Base-by-base conservation (phyloP, 2,329 filamentous ascomycete genomes). In the Samsoniella hepiali region DNA sequence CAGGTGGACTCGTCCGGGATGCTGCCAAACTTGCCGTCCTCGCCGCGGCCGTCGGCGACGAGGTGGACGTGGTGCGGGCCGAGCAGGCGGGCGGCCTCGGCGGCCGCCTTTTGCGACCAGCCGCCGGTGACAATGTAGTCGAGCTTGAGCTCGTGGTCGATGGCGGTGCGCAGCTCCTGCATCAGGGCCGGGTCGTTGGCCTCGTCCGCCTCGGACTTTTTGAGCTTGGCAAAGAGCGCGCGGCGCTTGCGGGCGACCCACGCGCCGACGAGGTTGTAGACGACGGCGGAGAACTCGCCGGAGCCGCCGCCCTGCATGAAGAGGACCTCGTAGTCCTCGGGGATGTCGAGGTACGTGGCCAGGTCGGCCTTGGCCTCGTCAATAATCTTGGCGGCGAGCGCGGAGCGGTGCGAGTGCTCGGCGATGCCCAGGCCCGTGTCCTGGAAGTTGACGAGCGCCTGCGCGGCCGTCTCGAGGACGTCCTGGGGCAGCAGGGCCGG, bases 71-170 rank as follows among this genome's bases (percentile, higher is more conserved):
- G 81, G 73, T 93, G 86, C 2, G 88, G 76, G 27, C 94, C 93
- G 2, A 97, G 75, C 10, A 98, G 81, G 61, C 93, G 84, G 64
- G 82, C 82, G 4, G 91, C 93, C 78, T 98, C 94, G 74, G 93
- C 89, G 42, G 87, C 88, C 13, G 93, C 93, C 79, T 98, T 97
- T 68, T 91, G 81, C 22, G 91, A 96, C 78, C 93, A 98, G 61
- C 89, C 87, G 61, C 94, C 94, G 3, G 94, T 97, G 61, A 97
- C 86, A 53, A 97, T 78, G 77, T 97, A 98, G 77, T 98, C 94
- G 50, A 96, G 75, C 78, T 89, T 90, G 68, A 97, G 79, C 64
- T 94, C 85, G 63, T 85, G 79, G 58, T 88, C 82, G 6, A 93
- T 83, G 60, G 86, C 84, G 65, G 83, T 81, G 65, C 91, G 79